Evolutionary conservation across 2,329 filamentous ascomycete genomes (phyloP), one percentile per base, ranked within the genome.

Genomic region (Alternaria hordeiaustralica): DNA sequence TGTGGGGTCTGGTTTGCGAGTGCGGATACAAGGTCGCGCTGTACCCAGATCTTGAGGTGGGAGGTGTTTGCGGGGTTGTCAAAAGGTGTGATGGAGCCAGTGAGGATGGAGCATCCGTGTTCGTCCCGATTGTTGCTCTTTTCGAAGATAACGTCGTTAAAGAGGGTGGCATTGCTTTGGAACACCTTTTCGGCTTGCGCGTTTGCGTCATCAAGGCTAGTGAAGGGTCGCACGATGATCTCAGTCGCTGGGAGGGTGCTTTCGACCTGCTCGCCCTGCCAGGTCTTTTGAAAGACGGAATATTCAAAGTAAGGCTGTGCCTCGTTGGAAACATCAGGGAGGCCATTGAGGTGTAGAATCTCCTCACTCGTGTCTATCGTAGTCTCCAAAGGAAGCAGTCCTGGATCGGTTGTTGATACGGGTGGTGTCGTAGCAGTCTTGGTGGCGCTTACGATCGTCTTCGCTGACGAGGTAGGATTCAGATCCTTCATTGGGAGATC

Each of bases 291-390:
- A 10, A 64, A 66, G 9, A 75, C 36, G 1, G 66, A 63, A 56
- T 75, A 76, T 23, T 75, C 70, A 18, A 74, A 75, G 47, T 71
- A 75, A 5, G 70, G 57, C n/a, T 72, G 65, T 25, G 68, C 63
- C 25, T 55, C 51, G 18, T 46, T 18, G 23, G 50, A 45, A 21
- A 44, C 13, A 5, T 26, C 12, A 7, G 28, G 11, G 20, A n/a
- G 41, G 13, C 18, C 28, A 45, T 58, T 25, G 6, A 55, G 45
- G 23, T 11, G 6, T 8, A 54, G 23, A 25, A 33, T 10, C 10
- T 36, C 13, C 2, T 13, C 28, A 43, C 21, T 51, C 10, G 25
- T 21, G 6, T 20, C n/a, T 7, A 23, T 21, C 47, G 7, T 21
- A 8, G 13, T 6, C n/a, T 21, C 26, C 11, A 18, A 21, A 18